Conservation (phyloP, 2,329 filamentous ascomycete species). For the Domatiomyces catenatus region DNA sequence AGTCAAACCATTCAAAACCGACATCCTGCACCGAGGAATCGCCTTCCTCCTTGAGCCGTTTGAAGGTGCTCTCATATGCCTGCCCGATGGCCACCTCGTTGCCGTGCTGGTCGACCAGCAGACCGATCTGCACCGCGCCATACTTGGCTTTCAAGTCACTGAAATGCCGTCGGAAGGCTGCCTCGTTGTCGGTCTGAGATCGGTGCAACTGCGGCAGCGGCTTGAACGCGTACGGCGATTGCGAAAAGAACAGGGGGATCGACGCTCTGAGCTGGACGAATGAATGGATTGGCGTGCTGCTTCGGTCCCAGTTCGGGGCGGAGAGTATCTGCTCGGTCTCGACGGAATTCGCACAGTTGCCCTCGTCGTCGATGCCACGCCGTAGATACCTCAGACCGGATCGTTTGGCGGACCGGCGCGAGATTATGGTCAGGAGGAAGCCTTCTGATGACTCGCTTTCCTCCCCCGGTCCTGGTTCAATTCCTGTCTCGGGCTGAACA, state of each 20-base stretch:
- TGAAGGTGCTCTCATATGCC: constrained; percentile 55
- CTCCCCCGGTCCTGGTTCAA: constrained; percentile 15
- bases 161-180: constrained; percentile 69
- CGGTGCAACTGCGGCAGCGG: constrained; percentile 71
- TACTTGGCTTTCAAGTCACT: constrained; percentile 53
- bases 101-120: constrained; percentile 76
- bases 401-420: constrained; percentile 70
- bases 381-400: constrained; percentile 82
- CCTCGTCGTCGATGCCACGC: constrained; percentile 78
- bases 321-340: constrained; percentile 93
- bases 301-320: constrained; percentile 46
- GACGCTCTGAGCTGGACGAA: constrained; percentile 81
- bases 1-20: constrained; percentile 92
- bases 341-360: constrained; percentile 74
- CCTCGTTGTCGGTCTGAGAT: constrained; percentile 60
- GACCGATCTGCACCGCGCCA: constrained; percentile 61
- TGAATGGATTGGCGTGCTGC: constrained; percentile 52
- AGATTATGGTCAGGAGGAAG: constrained; percentile 77
- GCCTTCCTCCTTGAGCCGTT: constrained; percentile 49
- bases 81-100: constrained; percentile 66
- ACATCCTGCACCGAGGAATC: constrained; percentile 36
- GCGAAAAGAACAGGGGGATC: constrained; percentile 88
- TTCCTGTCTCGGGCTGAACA: constrained; percentile 5
- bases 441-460: constrained; percentile 23
- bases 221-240: constrained; percentile 85